Evolutionary conservation across 768 basidiomycete genomes (phyloP).

Genomic region (Paxillus ammoniavirescens): DNA sequence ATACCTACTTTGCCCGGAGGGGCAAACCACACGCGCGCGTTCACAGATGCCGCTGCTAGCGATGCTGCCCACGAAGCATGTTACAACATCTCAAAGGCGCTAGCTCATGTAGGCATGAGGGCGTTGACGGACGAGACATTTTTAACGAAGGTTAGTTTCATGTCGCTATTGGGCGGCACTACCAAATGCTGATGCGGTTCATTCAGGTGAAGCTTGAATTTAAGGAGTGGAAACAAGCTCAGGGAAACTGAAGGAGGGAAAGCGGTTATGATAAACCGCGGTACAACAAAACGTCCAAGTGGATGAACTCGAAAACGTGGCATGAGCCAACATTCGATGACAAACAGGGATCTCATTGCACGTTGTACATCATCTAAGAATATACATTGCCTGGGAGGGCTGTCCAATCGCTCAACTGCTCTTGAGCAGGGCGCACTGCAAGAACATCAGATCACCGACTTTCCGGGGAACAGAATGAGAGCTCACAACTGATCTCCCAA

Average conservation of each 20-base stretch:
- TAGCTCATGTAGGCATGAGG: slow-evolving; percentile 68
- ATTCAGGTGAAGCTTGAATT: slow-evolving; percentile 48
- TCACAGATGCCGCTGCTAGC: slow-evolving; percentile 62
- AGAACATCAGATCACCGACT: neutral
- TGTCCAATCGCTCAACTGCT: slow-evolving; percentile 37
- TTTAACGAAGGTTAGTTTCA: slow-evolving; percentile 46
- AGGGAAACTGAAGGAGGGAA: slow-evolving; percentile 3
- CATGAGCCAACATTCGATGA: too few species aligned
- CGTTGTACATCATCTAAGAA: neutral
- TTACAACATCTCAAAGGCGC: slow-evolving; percentile 64
- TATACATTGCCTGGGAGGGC: neutral
- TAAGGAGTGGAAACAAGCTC: slow-evolving; percentile 39
- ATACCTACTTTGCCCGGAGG: slow-evolving; percentile 73
- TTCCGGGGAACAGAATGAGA: neutral
- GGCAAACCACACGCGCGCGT: slow-evolving; percentile 75
- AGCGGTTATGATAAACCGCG: neutral
- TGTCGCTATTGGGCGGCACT: neutral
- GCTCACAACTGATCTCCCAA: slow-evolving; percentile 78
- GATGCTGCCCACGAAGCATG: slow-evolving; percentile 62
- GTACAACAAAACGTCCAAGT: neutral
- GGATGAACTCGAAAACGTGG: neutral
- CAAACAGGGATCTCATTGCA: neutral
- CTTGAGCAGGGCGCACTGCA: slow-evolving; percentile 51
- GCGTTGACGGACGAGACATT: slow-evolving; percentile 69
- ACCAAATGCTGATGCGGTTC: neutral